Evolutionary conservation across 2,329 filamentous ascomycete species (phyloP), one percentile per base, ranked within the genome.

Genomic region (Pseudonectria buxi): DNA sequence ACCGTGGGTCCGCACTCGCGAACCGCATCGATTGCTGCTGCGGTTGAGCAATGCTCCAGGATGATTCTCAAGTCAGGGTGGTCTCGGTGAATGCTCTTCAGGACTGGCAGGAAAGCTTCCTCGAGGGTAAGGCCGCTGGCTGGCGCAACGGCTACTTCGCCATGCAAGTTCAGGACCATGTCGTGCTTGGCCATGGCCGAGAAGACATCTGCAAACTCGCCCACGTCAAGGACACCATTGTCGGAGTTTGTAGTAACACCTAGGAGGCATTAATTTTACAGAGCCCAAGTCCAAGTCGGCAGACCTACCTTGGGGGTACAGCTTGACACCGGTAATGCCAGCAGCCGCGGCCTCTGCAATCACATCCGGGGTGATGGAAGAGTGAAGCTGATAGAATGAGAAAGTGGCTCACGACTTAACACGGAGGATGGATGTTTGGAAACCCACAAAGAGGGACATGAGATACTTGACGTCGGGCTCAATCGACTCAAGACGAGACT

Each of bases 91-190:
- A 96, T 73, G 13, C 74, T 72, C 44, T 75, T 68, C 24, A 95
- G 69, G 0, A 82, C 90, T 0, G 89, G 89, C 7, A 96, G 69
- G 64, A 96, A 96, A 7, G 64, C 63, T 44, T 68, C 65, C 46
- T 70, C 67, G 4, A 68, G 53, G 1, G 68, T 67, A 24, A 59
- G 45, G 15, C 56, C 59, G n/a, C 68, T 22, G 18, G 18, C 68
- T 2, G 71, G 71, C 1, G 79, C 59, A 30, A 62, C 54, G 4
- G 59, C 55, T 37, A 82, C 77, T 63, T 95, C 90, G 46, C 89
- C 90, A 58, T 96, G 89, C n/a, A 96, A 69, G 64, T 95, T 95
- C 28, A 94, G 72, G n/a, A 94, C 74, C 56, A 95, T 69, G 47
- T 81, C 79, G 47, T 88, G 77, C 40, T 80, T 67, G 57, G 95